Evolutionary conservation across 768 basidiomycete species (phyloP), one percentile per base, ranked within the genome.

Genomic region (Tricholoma terreum): DNA sequence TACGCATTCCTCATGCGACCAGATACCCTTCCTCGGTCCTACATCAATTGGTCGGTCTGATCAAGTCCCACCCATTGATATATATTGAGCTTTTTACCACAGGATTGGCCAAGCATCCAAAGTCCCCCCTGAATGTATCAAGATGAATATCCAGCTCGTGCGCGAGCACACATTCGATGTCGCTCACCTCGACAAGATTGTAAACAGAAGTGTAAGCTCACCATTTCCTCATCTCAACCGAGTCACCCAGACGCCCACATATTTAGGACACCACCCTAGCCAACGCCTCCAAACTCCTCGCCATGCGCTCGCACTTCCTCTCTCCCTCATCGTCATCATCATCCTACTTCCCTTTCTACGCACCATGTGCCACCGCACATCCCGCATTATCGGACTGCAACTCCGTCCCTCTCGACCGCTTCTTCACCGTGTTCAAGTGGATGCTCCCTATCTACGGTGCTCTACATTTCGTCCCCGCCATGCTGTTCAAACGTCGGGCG

Each of bases 381-480:
- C 95, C 95, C 1, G 83, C 60, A 68, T 75, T 69, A 31, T 80
- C 87, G 17, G 79, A 78, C 8, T 94, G 91, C 68, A 63, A 73
- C 6, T 69, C 74, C 9, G 84, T 85, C 1, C 83, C 82, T 11
- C 59, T 86, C n/a, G 80, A 83, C 36, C 85, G 93, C 27, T 90
- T 94, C 71, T 80, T 87, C 62, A 75, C 82, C 15, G 94, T 97
- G 6, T 90, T 88, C 69, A 84, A 82, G 73, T 95, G 83, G 89
- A 93, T 90, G 74, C 69, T 89, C 43, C 89, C 85, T 3, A 83
- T 88, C 38, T 98, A 98, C 64, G 87, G 91, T 19, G 94, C 92
- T 0, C 73, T 98, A 31, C 96, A 98, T 69, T 81, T 97, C 58
- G 83, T 97, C 27, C 95, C 96, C 1, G 80, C 87, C 48, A 74